A percentile compares a stretch with the other conserved stretches of the same genome.
These are phyloP conservation scores for Ambrosiella cleistominuta DNA, from an alignment of 2,329 filamentous ascomycete genomes.

Conservation along the genomic window DNA sequence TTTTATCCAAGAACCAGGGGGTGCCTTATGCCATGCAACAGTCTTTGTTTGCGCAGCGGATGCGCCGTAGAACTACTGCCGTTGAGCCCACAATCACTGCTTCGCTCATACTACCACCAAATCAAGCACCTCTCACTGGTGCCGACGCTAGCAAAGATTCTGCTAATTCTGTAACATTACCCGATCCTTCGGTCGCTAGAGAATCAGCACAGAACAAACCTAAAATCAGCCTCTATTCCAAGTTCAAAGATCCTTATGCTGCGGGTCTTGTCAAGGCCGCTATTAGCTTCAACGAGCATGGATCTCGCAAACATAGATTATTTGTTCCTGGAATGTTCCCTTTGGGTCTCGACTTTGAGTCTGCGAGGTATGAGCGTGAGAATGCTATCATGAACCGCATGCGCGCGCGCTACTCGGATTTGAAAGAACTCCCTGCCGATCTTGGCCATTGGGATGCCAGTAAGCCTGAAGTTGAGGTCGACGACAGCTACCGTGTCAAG, in stretches of 20 bases:
- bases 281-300: slow-evolving; percentile 69
- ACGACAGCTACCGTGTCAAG: slow-evolving; percentile 72
- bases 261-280: slow-evolving; percentile 32
- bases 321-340: slow-evolving; percentile 82
- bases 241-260: slow-evolving; percentile 56
- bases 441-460: slow-evolving; percentile 73
- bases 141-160: slow-evolving; percentile 10
- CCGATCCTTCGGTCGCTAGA: slow-evolving; percentile 17
- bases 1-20: slow-evolving; percentile 71
- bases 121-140: slow-evolving; percentile 14
- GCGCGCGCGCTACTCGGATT: slow-evolving; percentile 63
- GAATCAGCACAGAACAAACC: slow-evolving; percentile 15
- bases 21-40: slow-evolving; percentile 66
- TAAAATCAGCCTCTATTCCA: slow-evolving; percentile 45
- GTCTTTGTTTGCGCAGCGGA: slow-evolving; percentile 59
- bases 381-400: slow-evolving; percentile 81
- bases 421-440: slow-evolving; percentile 71
- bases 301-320: slow-evolving; percentile 54
- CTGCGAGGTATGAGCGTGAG: slow-evolving; percentile 72
- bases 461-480: slow-evolving; percentile 47
- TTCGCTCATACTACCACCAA: slow-evolving; percentile 15
- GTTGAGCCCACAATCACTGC: slow-evolving; percentile 23
- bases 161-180: slow-evolving; percentile 16
- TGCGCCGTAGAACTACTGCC: slow-evolving; percentile 36
- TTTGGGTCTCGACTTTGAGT: slow-evolving; percentile 71